Conservation (phyloP, 441 rosid species). For the Mallotus japonicus region DNA sequence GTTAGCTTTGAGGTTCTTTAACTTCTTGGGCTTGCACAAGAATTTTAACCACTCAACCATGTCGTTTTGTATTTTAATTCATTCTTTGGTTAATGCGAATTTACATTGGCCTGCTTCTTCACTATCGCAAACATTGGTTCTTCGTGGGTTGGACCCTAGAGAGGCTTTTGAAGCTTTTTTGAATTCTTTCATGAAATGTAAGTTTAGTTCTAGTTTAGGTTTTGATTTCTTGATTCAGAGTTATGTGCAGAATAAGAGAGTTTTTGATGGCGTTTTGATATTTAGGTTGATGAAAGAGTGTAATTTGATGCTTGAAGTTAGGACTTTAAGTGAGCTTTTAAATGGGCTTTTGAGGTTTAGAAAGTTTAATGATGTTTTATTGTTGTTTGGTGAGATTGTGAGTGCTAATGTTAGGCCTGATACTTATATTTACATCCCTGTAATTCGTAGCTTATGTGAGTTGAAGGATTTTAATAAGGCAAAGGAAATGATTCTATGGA, state of each 20-base stretch:
- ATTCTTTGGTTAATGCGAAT: slow-evolving; percentile 50
- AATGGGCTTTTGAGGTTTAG: slow-evolving; percentile 58
- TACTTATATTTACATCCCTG: slow-evolving; percentile 52
- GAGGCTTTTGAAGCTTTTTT: slow-evolving; percentile 50
- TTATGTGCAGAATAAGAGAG: slow-evolving; percentile 60
- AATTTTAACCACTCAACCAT: slow-evolving; percentile 62
- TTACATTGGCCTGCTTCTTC: slow-evolving; percentile 92
- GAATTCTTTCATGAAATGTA: slow-evolving; percentile 40
- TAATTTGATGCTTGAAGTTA: slow-evolving; percentile 59
- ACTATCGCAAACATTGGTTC: slow-evolving; percentile 65
- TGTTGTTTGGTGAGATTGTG: slow-evolving; percentile 56
- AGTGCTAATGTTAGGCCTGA: slow-evolving; percentile 48
- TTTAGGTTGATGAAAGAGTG: slow-evolving; percentile 59
- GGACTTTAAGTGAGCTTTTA: slow-evolving; percentile 63
- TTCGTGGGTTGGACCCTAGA: slow-evolving; percentile 57
- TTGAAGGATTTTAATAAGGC: slow-evolving; percentile 62
- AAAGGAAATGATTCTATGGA: slow-evolving; percentile 43
- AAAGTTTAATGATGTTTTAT: slow-evolving; percentile 52
- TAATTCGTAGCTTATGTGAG: slow-evolving; percentile 66
- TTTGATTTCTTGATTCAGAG: slow-evolving; percentile 79
- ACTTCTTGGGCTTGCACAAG: slow-evolving; percentile 72
- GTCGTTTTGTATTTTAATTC: slow-evolving; percentile 78
- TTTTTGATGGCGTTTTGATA: slow-evolving; percentile 48
- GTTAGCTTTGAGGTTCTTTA: slow-evolving; percentile 79
- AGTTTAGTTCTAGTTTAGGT: slow-evolving; percentile 54